Percentiles rank a stretch among this genome's conserved stretches.
phyloP scores from a whole-genome alignment of 2,329 filamentous ascomycete genomes.

The Fonsecaea monophora region DNA sequence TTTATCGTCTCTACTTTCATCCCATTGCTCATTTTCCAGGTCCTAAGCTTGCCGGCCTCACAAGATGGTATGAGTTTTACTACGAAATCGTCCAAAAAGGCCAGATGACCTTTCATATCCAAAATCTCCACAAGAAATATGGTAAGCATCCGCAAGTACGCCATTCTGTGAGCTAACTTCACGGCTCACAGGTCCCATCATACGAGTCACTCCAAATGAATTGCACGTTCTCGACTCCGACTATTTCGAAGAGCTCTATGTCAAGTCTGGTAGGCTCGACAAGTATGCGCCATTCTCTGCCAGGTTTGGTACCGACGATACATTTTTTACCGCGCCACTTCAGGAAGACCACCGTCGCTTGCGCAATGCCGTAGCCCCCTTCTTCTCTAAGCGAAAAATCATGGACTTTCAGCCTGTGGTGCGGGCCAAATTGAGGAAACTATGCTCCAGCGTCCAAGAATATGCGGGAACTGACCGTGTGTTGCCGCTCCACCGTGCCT shows the following conservation, averaged over 20 bases:
- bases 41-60: slow-evolving; percentile 43
- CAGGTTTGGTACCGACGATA: slow-evolving; percentile 17
- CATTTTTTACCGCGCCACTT: slow-evolving; percentile 31
- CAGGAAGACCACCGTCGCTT: slow-evolving; percentile 33
- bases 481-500: slow-evolving; percentile 41
- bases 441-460: slow-evolving; percentile 37
- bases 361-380: slow-evolving; percentile 30
- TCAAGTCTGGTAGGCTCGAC: slow-evolving; percentile 14
- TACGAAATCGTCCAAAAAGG: slow-evolving; percentile 45
- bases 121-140: slow-evolving; percentile 46
- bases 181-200: slow-evolving; percentile 38
- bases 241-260: slow-evolving; percentile 45
- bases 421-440: slow-evolving; percentile 37
- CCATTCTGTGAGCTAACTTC: slow-evolving; percentile 1
- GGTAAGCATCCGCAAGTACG: slow-evolving; percentile 31
- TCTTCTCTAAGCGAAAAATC: slow-evolving; percentile 36
- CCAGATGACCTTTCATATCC: slow-evolving; percentile 44
- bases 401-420: slow-evolving; percentile 36
- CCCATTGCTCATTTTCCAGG: slow-evolving; percentile 40
- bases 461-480: slow-evolving; percentile 39
- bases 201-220: slow-evolving; percentile 45
- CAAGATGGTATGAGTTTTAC: slow-evolving; percentile 44
- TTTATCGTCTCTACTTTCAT: slow-evolving; percentile 20
- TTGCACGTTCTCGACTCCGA: slow-evolving; percentile 45
- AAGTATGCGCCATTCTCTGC: slow-evolving; percentile 23